These are phyloP conservation scores for Gyromitra esculenta DNA, from an alignment of 2,329 filamentous ascomycete species.

Conservation along the genomic window DNA sequence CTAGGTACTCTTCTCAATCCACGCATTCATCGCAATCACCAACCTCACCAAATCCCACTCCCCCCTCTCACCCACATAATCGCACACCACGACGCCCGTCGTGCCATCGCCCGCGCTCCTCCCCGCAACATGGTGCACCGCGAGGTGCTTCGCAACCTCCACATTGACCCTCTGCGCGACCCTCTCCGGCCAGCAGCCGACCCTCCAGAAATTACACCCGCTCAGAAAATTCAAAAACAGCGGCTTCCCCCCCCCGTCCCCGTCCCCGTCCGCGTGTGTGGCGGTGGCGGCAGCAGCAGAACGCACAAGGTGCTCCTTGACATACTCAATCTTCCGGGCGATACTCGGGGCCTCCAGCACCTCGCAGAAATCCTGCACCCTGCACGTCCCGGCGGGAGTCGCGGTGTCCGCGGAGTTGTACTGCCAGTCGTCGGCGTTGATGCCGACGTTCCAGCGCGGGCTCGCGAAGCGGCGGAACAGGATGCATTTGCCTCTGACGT, in stretches of 20 bases:
- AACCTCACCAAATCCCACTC: constrained; percentile 91
- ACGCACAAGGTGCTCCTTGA: constrained; percentile 78
- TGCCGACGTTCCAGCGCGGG: constrained; percentile 67
- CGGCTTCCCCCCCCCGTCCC: constrained; percentile 63
- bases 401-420: constrained; percentile 85
- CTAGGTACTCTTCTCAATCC: constrained; percentile 36
- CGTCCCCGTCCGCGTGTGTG: no score
- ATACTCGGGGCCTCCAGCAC: constrained; percentile 79
- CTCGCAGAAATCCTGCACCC: constrained; percentile 95
- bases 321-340: constrained; percentile 78
- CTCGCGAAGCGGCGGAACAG: constrained; percentile 79
- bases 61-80: constrained; percentile 86
- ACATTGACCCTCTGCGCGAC: constrained; percentile 91
- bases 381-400: constrained; percentile 75
- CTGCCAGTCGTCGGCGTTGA: constrained; percentile 77
- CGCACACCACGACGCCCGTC: constrained; percentile 88
- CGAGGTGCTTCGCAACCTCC: constrained; percentile 63
- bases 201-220: constrained; percentile 93
- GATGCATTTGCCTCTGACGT: constrained; percentile 82
- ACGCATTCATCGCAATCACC: constrained; percentile 86
- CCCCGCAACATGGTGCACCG: constrained; percentile 45
- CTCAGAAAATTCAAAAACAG: constrained; percentile 91
- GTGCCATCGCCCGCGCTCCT: constrained; percentile 72
- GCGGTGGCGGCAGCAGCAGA: constrained; percentile 62
- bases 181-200: constrained; percentile 89